Evolutionary conservation across 2,329 filamentous ascomycete species (phyloP).

Genomic region (Diaporthe longicolla): DNA sequence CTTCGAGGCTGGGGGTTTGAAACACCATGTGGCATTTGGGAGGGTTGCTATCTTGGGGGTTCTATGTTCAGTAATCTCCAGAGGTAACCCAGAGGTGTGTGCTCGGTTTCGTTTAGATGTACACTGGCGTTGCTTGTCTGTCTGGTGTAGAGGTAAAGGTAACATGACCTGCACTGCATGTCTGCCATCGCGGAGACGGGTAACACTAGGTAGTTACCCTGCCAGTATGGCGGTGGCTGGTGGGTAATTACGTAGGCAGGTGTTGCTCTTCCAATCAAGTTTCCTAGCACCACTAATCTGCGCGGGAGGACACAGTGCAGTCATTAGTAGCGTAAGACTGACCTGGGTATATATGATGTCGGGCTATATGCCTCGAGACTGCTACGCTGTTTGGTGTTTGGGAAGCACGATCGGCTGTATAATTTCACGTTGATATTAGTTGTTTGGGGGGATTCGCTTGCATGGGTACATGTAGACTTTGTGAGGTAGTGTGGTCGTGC

Average conservation of each 20-base stretch:
- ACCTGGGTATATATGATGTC: neutral
- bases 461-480: too few species aligned
- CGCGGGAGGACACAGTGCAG: neutral
- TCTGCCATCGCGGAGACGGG: neutral
- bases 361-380: constrained; percentile 9
- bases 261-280: neutral
- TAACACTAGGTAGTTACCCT: constrained; percentile 6
- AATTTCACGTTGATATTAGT: neutral
- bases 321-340: neutral
- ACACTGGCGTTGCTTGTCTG: neutral
- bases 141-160: neutral
- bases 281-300: neutral
- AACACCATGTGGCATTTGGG: constrained; percentile 10
- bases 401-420: neutral
- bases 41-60: too few species aligned
- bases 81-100: too few species aligned
- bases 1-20: constrained; percentile 21
- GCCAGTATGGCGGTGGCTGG: neutral
- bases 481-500: too few species aligned
- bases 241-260: neutral
- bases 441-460: too few species aligned
- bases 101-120: too few species aligned
- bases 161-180: constrained; percentile 9
- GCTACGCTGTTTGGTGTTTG: neutral
- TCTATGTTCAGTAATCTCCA: too few species aligned